Conservation (phyloP, 2,329 filamentous ascomycete species). For the Dissoconium aciculare region DNA sequence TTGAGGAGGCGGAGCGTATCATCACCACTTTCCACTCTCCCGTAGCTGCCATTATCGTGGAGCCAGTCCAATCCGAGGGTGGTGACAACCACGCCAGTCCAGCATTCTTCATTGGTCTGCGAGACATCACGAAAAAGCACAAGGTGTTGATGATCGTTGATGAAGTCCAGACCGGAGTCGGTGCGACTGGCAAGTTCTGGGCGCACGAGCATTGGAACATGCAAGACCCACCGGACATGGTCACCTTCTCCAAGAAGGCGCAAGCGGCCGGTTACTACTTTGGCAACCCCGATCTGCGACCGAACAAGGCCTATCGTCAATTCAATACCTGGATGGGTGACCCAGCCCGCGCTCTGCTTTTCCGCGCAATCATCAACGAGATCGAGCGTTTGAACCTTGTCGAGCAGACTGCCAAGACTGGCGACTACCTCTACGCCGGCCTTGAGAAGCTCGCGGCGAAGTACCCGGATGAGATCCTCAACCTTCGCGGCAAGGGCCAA, state of each 20-base stretch:
- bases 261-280: slow-evolving; percentile 91
- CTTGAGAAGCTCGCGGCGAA: slow-evolving; percentile 52
- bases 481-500: slow-evolving; percentile 73
- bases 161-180: slow-evolving; percentile 86
- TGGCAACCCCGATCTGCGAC: slow-evolving; percentile 60
- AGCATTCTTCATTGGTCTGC: slow-evolving; percentile 71
- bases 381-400: slow-evolving; percentile 66
- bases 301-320: slow-evolving; percentile 87
- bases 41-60: slow-evolving; percentile 67
- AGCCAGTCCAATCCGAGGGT: slow-evolving; percentile 87
- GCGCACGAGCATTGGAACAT: slow-evolving; percentile 92
- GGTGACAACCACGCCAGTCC: slow-evolving; percentile 88
- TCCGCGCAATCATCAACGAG: slow-evolving; percentile 73
- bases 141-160: slow-evolving; percentile 78
- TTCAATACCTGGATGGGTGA: slow-evolving; percentile 94
- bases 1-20: slow-evolving; percentile 69
- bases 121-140: slow-evolving; percentile 62
- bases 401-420: slow-evolving; percentile 59
- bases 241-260: slow-evolving; percentile 91
- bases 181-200: slow-evolving; percentile 90
- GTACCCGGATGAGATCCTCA: slow-evolving; percentile 65
- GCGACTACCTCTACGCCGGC: slow-evolving; percentile 60
- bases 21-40: slow-evolving; percentile 66
- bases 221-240: slow-evolving; percentile 67
- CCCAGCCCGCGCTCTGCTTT: slow-evolving; percentile 68